These are phyloP conservation scores for Phyllosticta paracitricarpa DNA, from an alignment of 2,329 filamentous ascomycete species.

Conservation along the genomic window DNA sequence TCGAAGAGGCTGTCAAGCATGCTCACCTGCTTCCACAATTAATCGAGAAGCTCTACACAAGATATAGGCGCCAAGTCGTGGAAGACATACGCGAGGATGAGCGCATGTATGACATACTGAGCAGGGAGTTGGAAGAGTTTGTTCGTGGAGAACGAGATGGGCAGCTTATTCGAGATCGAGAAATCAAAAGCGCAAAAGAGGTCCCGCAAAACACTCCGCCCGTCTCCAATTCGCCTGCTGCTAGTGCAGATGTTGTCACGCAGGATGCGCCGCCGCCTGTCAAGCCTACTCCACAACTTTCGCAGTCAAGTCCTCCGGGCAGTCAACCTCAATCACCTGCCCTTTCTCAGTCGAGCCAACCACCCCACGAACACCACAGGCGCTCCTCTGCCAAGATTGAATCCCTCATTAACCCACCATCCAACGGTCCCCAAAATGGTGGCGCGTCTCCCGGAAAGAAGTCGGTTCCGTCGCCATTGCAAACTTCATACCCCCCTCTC, in stretches of 20 bases:
- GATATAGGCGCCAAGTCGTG: conserved; percentile 62
- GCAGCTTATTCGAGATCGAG: conserved; percentile 18
- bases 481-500: neutral
- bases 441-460: conserved; percentile 4
- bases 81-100: conserved; percentile 66
- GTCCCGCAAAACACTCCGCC: conserved; percentile 13
- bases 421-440: neutral
- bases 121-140: conserved; percentile 58
- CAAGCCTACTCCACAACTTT: neutral
- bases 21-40: conserved; percentile 59
- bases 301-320: conserved; percentile 1
- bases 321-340: conserved; percentile 4
- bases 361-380: neutral
- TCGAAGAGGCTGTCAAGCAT: conserved; percentile 58
- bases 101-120: conserved; percentile 51
- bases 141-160: conserved; percentile 51
- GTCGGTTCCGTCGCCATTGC: conserved; percentile 4
- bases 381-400: conserved; percentile 8
- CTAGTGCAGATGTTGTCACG: conserved; percentile 1
- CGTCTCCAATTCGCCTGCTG: conserved; percentile 12
- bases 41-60: conserved; percentile 62
- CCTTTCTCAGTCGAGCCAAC: neutral
- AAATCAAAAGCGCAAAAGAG: conserved; percentile 17
- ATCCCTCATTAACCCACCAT: conserved; percentile 8
- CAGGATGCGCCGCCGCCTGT: conserved; percentile 2